phyloP scores from a whole-genome alignment of 805 yeast genomes.

The Nakazawaea anatomiae region DNA sequence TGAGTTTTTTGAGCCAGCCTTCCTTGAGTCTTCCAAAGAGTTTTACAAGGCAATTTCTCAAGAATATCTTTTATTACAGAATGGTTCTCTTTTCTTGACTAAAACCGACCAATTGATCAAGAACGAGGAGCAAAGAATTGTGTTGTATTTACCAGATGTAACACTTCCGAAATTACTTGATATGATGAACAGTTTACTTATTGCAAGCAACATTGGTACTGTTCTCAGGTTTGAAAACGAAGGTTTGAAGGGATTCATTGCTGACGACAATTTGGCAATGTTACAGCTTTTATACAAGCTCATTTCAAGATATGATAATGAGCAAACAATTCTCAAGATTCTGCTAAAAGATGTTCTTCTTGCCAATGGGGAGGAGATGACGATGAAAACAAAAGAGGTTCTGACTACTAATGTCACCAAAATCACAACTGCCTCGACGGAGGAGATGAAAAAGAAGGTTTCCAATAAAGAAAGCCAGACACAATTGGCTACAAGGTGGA shows the following conservation, averaged over 20 bases:
- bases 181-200: conserved; percentile 53
- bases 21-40: conserved; percentile 46
- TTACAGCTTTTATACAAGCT: conserved; percentile 44
- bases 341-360: conserved; percentile 42
- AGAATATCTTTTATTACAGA: conserved; percentile 33
- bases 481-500: conserved; percentile 63
- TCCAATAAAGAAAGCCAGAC: conserved; percentile 30
- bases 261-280: conserved; percentile 35
- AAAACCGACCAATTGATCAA: conserved; percentile 46
- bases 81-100: conserved; percentile 52
- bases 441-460: conserved; percentile 14
- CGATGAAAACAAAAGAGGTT: conserved; percentile 18
- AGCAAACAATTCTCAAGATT: conserved; percentile 40
- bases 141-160: conserved; percentile 44
- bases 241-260: conserved; percentile 56
- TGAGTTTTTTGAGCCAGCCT: conserved; percentile 59
- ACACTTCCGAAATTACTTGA: conserved; percentile 50
- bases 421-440: not conserved
- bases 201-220: conserved; percentile 49
- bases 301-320: conserved; percentile 47
- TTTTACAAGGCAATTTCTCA: conserved; percentile 47
- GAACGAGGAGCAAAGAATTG: conserved; percentile 57
- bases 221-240: conserved; percentile 46
- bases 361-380: conserved; percentile 37
- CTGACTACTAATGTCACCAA: not conserved